Evolutionary conservation across 345 rosid genomes (phyloP), one percentile per base, ranked within the genome.

Genomic region (Acer yangbiense): DNA sequence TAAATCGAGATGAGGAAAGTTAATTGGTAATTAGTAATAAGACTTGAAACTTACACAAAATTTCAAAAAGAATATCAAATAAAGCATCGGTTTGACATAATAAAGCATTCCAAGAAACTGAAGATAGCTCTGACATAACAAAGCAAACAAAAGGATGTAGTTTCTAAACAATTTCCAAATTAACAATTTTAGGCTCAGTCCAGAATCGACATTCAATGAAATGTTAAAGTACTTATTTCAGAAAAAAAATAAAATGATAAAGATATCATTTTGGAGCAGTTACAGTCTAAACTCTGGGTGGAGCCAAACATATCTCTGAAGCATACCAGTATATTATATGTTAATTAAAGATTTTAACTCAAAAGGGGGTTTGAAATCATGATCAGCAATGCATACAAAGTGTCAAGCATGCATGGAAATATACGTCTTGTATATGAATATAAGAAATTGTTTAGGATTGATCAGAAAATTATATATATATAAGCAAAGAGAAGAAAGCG

Each of bases 1-100:
- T 91, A 65, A 70, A 79, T 64, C 80, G 80, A 16, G 71, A 69
- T 70, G 60, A 77, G 69, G 43, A 41, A 50, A 48, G 78, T 52
- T 8, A 73, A 29, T 32, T 32, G 72, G 65, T 8, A 63, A 72
- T 12, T 46, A 60, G 65, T 43, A 50, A 4, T 20, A 16, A 73
- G 6, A 21, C 32, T 74, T 61, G 27, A 55, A 39, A 13, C 32
- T 4, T 27, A 10, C 7, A 65, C 44, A 1, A 58, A 1, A 39
- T 35, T 41, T 6, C 39, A 58, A 7, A 61, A 29, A 21, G 1
- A 23, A 5, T 23, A 10, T 43, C 67, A 27, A 16, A 35, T 21
- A 64, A 46, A 68, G 11, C 29, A 68, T 20, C 29, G 17, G 2
- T 68, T n/a, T 44, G 50, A 68, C 3, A 43, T 65, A 65, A 3